A percentile compares a stretch with the other conserved stretches of the same genome.
These are phyloP conservation scores for Talaromyces sp. DNA, from an alignment of 2,329 filamentous ascomycete genomes.

Conservation along the genomic window DNA sequence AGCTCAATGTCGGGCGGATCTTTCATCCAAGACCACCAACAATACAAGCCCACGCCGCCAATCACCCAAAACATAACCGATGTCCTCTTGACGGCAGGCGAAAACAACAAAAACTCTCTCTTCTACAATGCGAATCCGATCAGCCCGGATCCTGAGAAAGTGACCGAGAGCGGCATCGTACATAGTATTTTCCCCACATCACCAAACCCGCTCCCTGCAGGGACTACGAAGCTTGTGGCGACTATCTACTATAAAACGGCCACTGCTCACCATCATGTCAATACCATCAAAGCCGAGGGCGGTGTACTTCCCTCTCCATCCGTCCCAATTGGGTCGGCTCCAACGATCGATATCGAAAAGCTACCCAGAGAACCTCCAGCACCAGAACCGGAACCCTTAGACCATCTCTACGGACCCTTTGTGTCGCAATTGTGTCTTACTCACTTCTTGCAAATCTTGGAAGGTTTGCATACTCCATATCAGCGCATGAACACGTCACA, in stretches of 20 bases:
- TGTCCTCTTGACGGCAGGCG: slow-evolving; percentile 31
- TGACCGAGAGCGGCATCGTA: slow-evolving; percentile 44
- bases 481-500: slow-evolving; percentile 45
- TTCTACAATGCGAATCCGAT: slow-evolving; percentile 34
- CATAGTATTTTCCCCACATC: slow-evolving; percentile 44
- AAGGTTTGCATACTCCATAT: slow-evolving; percentile 46
- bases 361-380: slow-evolving; percentile 52
- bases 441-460: slow-evolving; percentile 51
- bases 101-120: slow-evolving; percentile 15
- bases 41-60: slow-evolving; percentile 40
- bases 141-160: slow-evolving; percentile 34
- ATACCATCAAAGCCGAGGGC: slow-evolving; percentile 34
- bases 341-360: slow-evolving; percentile 48
- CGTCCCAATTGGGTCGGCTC: slow-evolving; percentile 44
- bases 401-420: slow-evolving; percentile 52
- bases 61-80: slow-evolving; percentile 33
- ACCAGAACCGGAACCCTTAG: slow-evolving; percentile 50
- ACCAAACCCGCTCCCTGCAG: slow-evolving; percentile 34
- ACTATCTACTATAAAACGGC: slow-evolving; percentile 47
- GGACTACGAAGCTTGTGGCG: slow-evolving; percentile 42
- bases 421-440: slow-evolving; percentile 53
- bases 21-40: slow-evolving; percentile 46
- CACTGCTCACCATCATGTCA: slow-evolving; percentile 41
- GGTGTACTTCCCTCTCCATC: slow-evolving; percentile 38
- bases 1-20: slow-evolving; percentile 38